These are phyloP conservation scores for Cryptococcus floricola DNA, from an alignment of 1,284 basidiomycete genomes.

Conservation along the genomic window DNA sequence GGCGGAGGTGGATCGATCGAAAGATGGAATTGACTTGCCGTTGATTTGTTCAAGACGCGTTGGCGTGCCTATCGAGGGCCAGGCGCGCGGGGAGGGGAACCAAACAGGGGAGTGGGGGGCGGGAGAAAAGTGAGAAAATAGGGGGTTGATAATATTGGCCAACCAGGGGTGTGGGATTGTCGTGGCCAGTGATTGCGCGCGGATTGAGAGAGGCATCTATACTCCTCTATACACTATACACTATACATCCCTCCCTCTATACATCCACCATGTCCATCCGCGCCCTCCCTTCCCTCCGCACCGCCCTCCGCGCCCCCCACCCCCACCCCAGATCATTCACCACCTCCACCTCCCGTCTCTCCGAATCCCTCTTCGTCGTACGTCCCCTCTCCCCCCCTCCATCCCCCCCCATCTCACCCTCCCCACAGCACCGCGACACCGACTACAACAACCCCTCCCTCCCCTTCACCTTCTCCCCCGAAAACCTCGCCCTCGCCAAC, in stretches of 20 bases:
- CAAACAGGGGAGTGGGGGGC: too few species aligned
- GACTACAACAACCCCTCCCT: conserved; percentile 84
- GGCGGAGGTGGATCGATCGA: not conserved
- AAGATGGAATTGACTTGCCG: not conserved
- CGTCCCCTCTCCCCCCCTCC: too few species aligned
- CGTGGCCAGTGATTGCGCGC: not conserved
- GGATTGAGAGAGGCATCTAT: not conserved
- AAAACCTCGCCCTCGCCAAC: conserved; percentile 78
- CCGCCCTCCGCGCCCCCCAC: conserved; percentile 15
- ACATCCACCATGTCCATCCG: conserved; percentile 35
- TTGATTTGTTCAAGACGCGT: too few species aligned
- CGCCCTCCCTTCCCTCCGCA: conserved; percentile 28
- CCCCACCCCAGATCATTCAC: conserved; percentile 54
- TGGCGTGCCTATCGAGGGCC: too few species aligned
- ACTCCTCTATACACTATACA: not conserved
- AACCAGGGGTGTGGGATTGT: conserved; percentile 13
- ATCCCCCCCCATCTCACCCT: not conserved
- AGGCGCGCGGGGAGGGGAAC: too few species aligned
- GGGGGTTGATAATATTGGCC: not conserved
- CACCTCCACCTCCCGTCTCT: conserved; percentile 52
- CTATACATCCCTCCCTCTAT: not conserved
- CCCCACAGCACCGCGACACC: conserved; percentile 80
- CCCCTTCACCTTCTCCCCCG: conserved; percentile 77
- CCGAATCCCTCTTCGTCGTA: conserved; percentile 62
- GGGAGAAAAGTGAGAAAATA: conserved; percentile 17